Percentiles rank a stretch among this genome's conserved stretches.
Conservation (phyloP, 202 grass and related monocot species). For the Schoenoplectus triqueter region DNA sequence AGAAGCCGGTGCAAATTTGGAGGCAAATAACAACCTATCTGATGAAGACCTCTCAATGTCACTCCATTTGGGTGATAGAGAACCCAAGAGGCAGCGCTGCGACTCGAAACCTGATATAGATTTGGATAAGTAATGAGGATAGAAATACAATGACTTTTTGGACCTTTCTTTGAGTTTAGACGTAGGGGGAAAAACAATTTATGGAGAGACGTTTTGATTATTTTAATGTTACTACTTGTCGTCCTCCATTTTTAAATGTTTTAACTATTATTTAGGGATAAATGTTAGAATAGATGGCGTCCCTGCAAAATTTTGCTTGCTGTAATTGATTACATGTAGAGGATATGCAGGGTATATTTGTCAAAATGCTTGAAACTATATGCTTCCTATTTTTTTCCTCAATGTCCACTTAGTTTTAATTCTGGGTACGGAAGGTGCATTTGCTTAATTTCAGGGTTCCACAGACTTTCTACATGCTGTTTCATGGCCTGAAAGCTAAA, state of each 20-base stretch:
- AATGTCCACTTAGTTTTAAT: background rate
- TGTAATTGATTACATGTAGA: conserved; percentile 19
- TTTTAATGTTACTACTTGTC: conserved; percentile 16
- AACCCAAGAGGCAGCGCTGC: conserved; percentile 61
- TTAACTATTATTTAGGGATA: background rate
- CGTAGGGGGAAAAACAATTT: conserved; percentile 25
- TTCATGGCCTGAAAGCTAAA: too few relatives aligned
- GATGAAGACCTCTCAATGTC: conserved; percentile 82
- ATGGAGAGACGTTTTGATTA: conserved; percentile 24
- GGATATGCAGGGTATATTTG: conserved; percentile 36
- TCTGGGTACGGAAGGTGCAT: too few relatives aligned
- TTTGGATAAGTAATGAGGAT: conserved; percentile 54
- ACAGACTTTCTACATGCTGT: too few relatives aligned
- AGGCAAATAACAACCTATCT: conserved; percentile 63
- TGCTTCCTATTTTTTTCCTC: conserved; percentile 4
- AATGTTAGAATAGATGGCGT: conserved; percentile 18
- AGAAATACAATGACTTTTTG: background rate
- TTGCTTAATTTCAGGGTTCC: background rate
- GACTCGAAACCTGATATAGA: conserved; percentile 52
- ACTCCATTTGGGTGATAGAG: conserved; percentile 78
- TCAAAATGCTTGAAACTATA: conserved; percentile 26
- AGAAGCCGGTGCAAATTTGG: conserved; percentile 55
- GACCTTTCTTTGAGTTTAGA: conserved; percentile 21
- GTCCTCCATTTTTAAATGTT: conserved; percentile 20
- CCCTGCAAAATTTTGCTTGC: conserved; percentile 38